Percentiles rank a stretch among this genome's conserved stretches.
These are phyloP conservation scores for Nothophaeocryptopus gaeumannii DNA, from an alignment of 2,329 filamentous ascomycete genomes.

Conservation along the genomic window DNA sequence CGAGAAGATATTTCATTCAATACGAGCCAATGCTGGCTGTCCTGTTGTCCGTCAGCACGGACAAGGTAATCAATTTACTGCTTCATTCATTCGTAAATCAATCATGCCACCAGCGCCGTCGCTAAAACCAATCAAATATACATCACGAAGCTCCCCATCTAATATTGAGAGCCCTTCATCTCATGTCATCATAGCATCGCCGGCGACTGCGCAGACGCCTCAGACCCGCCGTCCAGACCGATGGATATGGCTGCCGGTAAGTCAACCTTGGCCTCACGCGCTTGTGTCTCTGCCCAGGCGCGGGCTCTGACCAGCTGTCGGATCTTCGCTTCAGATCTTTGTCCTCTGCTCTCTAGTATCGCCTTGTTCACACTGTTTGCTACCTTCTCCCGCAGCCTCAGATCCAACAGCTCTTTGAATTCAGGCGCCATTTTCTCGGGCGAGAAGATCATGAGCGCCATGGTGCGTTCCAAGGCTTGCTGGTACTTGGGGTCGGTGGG, in stretches of 20 bases:
- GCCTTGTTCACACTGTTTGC: slow-evolving; percentile 86
- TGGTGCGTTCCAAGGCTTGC: slow-evolving; percentile 83
- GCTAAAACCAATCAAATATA: slow-evolving; percentile 22
- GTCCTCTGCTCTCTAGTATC: slow-evolving; percentile 70
- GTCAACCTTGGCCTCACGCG: slow-evolving; percentile 43
- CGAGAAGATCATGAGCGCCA: slow-evolving; percentile 86
- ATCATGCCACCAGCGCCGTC: slow-evolving; percentile 23
- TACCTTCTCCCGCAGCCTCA: slow-evolving; percentile 75
- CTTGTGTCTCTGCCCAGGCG: slow-evolving; percentile 75
- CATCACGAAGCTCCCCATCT: slow-evolving; percentile 9
- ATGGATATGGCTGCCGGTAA: slow-evolving; percentile 42
- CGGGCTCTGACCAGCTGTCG: slow-evolving; percentile 76
- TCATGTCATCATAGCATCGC: slow-evolving; percentile 27
- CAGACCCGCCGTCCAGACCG: slow-evolving; percentile 37
- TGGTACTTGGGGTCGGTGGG: slow-evolving; percentile 78
- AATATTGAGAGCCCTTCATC: background rate
- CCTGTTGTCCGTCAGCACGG: too few relatives aligned
- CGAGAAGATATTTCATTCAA: background rate
- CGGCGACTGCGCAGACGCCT: slow-evolving; percentile 10
- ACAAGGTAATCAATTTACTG: too few relatives aligned
- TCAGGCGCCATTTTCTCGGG: slow-evolving; percentile 74
- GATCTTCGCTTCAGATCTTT: slow-evolving; percentile 76
- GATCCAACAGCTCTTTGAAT: slow-evolving; percentile 72
- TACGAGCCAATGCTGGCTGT: too few relatives aligned
- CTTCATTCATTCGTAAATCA: background rate